These are phyloP conservation scores for Arxiozyma bovina DNA, from an alignment of 1,139 yeast species.

Conservation along the genomic window DNA sequence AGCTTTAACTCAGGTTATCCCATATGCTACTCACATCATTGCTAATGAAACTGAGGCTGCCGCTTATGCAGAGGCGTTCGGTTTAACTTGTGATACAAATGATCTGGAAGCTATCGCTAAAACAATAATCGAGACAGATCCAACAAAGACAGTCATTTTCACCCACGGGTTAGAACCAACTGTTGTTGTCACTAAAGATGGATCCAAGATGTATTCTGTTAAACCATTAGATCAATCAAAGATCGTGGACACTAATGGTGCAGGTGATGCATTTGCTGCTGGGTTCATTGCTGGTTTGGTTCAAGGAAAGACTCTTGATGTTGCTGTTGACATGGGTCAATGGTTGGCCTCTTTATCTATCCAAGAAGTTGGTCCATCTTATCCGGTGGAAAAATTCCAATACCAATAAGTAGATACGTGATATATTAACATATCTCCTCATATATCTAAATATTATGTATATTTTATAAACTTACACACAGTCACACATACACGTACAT, in stretches of 20 bases:
- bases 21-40: conserved; percentile 84
- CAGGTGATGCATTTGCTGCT: conserved; percentile 98
- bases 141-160: conserved; percentile 77
- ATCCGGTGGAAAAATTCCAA: conserved; percentile 41
- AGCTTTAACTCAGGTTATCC: conserved; percentile 68
- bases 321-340: conserved; percentile 79
- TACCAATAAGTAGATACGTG: conserved; percentile 8
- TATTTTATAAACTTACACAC: too few species aligned
- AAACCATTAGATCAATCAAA: conserved; percentile 56
- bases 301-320: conserved; percentile 53
- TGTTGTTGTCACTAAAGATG: conserved; percentile 48
- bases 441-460: neutral
- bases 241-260: conserved; percentile 93
- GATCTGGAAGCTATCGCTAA: conserved; percentile 76
- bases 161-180: conserved; percentile 93
- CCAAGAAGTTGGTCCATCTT: conserved; percentile 90
- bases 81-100: conserved; percentile 40
- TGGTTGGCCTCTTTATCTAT: conserved; percentile 92
- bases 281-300: conserved; percentile 91
- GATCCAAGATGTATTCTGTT: conserved; percentile 52
- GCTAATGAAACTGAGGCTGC: conserved; percentile 98
- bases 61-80: conserved; percentile 83
- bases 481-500: too few species aligned
- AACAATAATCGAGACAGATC: conserved; percentile 56
- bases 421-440: neutral